A percentile compares a stretch with the other conserved stretches of the same genome.
These are phyloP conservation scores for Candolleomyces efflorescens DNA, from an alignment of 768 basidiomycete genomes.

Conservation along the genomic window DNA sequence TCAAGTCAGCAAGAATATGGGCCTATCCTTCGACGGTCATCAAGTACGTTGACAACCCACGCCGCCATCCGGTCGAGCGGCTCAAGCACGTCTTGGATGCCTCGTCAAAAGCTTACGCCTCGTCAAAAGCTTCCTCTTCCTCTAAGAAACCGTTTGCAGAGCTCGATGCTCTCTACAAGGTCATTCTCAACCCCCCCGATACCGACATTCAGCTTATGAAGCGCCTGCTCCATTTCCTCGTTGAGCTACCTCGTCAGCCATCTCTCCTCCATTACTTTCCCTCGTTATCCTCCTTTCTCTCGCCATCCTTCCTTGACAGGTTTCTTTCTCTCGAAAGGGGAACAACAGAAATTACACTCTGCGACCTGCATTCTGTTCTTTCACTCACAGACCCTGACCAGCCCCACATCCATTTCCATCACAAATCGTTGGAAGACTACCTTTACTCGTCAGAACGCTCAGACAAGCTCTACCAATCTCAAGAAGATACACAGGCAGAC, in stretches of 20 bases:
- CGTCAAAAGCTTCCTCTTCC: too few relatives aligned
- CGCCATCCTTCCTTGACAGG: neutral
- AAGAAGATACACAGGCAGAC: neutral
- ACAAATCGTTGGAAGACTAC: slow-evolving; percentile 1
- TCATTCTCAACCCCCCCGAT: neutral
- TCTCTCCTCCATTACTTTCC: too few relatives aligned
- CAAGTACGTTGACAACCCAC: slow-evolving; percentile 4
- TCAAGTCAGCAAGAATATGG: slow-evolving; percentile 1
- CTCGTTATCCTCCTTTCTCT: neutral
- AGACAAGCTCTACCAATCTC: neutral
- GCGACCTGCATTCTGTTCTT: slow-evolving; percentile 1
- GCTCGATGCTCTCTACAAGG: neutral
- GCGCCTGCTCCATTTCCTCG: neutral
- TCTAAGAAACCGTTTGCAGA: slow-evolving; percentile 1
- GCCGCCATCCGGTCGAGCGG: neutral
- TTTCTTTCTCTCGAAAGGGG: neutral
- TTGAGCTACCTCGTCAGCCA: too few relatives aligned
- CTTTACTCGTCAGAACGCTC: neutral
- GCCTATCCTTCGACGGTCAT: slow-evolving; percentile 5
- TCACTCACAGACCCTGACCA: neutral
- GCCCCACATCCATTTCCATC: neutral
- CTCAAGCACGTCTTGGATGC: neutral
- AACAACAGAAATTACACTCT: neutral
- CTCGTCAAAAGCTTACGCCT: neutral
- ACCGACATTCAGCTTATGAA: neutral